These are phyloP conservation scores for Amanita rubescens DNA, from an alignment of 768 basidiomycete genomes.

Conservation along the genomic window DNA sequence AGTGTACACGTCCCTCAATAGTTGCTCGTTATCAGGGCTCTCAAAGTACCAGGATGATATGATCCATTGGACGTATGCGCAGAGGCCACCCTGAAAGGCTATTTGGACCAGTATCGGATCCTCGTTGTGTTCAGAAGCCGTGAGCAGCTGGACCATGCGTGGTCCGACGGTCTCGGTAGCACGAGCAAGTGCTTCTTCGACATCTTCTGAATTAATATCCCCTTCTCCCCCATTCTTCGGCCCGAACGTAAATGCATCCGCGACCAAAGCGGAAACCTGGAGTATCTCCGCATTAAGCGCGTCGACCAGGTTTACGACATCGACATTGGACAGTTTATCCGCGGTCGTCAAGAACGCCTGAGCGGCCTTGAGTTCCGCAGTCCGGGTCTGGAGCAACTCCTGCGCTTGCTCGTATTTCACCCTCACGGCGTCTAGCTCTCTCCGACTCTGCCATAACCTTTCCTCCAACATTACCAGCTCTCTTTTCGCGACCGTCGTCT, in stretches of 20 bases:
- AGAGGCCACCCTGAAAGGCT: conserved; percentile 37
- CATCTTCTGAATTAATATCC: conserved; percentile 18
- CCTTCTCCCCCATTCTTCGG: conserved; percentile 14
- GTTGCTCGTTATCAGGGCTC: conserved; percentile 37
- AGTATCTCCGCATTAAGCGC: conserved; percentile 43
- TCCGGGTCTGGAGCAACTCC: conserved; percentile 32
- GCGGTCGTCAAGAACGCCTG: conserved; percentile 40
- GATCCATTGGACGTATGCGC: conserved; percentile 43
- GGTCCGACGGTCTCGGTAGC: conserved; percentile 26
- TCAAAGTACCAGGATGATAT: conserved; percentile 45
- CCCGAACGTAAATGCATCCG: conserved; percentile 32
- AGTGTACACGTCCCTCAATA: conserved; percentile 34
- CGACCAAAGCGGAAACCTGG: conserved; percentile 42
- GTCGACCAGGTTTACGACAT: conserved; percentile 40
- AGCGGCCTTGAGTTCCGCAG: conserved; percentile 41
- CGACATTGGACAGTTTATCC: conserved; percentile 39
- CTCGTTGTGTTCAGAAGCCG: conserved; percentile 28
- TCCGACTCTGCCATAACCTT: conserved; percentile 11
- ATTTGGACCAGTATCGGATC: conserved; percentile 36
- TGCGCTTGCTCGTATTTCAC: conserved; percentile 17
- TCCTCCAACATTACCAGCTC: conserved; percentile 11
- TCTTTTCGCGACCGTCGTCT: conserved; percentile 12
- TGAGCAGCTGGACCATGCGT: conserved; percentile 33
- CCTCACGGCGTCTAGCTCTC: conserved; percentile 14
- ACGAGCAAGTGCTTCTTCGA: conserved; percentile 19